Conservation (phyloP, 768 basidiomycete species). For the Psilocybe subaeruginosa region DNA sequence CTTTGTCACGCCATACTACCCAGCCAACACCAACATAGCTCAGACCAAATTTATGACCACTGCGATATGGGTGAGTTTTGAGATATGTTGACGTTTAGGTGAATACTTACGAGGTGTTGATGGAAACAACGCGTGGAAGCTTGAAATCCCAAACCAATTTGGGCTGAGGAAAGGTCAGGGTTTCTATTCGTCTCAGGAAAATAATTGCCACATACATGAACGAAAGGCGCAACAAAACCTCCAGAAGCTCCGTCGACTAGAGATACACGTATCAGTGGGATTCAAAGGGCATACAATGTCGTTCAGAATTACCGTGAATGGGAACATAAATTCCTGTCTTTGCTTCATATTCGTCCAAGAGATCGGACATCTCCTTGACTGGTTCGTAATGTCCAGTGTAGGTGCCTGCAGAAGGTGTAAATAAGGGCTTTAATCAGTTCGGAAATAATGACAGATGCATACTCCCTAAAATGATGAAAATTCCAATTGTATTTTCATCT, state of each 20-base stretch:
- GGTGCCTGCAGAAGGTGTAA: conserved; percentile 31
- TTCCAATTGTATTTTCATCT: conserved; percentile 77
- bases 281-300: conserved; percentile 31
- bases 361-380: conserved; percentile 82
- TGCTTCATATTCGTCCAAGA: conserved; percentile 67
- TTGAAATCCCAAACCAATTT: conserved; percentile 67
- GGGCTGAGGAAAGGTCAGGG: conserved; percentile 39
- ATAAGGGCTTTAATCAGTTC: conserved; percentile 30
- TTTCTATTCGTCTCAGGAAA: conserved; percentile 21
- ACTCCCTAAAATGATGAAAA: conserved; percentile 58
- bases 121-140: conserved; percentile 60
- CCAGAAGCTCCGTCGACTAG: conserved; percentile 67
- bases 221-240: conserved; percentile 71
- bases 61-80: conserved; percentile 38
- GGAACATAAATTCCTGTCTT: conserved; percentile 62
- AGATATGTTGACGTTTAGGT: conserved; percentile 27
- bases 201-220: conserved; percentile 29
- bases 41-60: conserved; percentile 69
- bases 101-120: conserved; percentile 52
- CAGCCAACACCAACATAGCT: conserved; percentile 68
- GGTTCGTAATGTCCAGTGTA: conserved; percentile 80
- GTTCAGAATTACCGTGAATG: conserved; percentile 65
- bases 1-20: conserved; percentile 68
- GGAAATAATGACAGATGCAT: conserved; percentile 14
- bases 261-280: conserved; percentile 33